A percentile compares a stretch with the other conserved stretches of the same genome.
These are phyloP conservation scores for Acer yangbiense DNA, from an alignment of 345 rosid species.

Conservation along the genomic window DNA sequence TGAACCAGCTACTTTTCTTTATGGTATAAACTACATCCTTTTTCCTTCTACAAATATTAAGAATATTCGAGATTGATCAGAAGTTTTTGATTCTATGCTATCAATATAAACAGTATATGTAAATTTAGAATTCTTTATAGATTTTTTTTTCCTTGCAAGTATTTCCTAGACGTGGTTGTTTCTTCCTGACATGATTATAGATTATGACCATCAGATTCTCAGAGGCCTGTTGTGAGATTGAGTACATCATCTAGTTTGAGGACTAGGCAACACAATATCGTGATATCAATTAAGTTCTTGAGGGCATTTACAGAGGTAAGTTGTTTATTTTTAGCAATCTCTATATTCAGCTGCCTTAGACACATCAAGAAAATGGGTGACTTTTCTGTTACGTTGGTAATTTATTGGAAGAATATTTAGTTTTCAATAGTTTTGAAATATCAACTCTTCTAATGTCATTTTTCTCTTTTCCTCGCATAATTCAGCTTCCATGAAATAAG, in stretches of 20 bases:
- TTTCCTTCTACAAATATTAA: too few species aligned
- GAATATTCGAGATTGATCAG: too few species aligned
- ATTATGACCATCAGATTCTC: constrained; percentile 57
- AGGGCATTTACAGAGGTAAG: constrained; percentile 80
- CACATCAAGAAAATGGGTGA: not conserved
- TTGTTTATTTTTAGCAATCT: constrained; percentile 15
- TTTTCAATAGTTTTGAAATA: not conserved
- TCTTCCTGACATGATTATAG: constrained; percentile 21
- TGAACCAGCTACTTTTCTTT: constrained; percentile 82
- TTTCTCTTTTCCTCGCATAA: constrained; percentile 9
- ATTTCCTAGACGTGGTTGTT: not conserved
- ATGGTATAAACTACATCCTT: constrained; percentile 43
- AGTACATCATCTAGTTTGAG: constrained; percentile 67
- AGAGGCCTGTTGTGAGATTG: constrained; percentile 69
- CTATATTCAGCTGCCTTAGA: not conserved
- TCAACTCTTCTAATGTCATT: not conserved
- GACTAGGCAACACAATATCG: constrained; percentile 61
- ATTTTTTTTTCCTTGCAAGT: not conserved
- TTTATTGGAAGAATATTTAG: not conserved
- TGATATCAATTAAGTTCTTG: constrained; percentile 65
- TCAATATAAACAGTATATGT: not conserved
- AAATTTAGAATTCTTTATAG: not conserved
- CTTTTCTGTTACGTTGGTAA: not conserved
- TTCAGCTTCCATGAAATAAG: constrained; percentile 77
- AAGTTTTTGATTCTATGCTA: not conserved